phyloP scores from a whole-genome alignment of 2,329 filamentous ascomycete species.

The Delphinella strobiligena region DNA sequence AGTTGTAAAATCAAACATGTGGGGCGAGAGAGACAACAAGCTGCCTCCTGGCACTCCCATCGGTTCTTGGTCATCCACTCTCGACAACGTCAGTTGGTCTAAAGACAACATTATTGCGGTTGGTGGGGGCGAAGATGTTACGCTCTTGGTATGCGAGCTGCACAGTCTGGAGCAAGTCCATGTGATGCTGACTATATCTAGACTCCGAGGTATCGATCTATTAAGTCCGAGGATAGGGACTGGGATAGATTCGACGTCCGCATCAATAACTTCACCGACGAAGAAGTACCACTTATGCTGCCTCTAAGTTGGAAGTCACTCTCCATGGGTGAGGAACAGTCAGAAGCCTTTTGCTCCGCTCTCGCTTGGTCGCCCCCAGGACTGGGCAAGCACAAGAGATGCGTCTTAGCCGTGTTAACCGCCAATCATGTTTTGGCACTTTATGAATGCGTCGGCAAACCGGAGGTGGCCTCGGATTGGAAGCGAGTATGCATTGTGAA shows the following conservation, averaged over 20 bases:
- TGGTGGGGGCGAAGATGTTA: constrained; percentile 42
- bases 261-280: constrained; percentile 39
- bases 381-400: constrained; percentile 41
- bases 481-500: constrained; percentile 42
- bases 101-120: constrained; percentile 45
- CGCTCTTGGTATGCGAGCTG: constrained; percentile 37
- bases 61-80: constrained; percentile 37
- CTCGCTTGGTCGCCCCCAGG: constrained; percentile 47
- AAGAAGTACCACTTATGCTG: constrained; percentile 34
- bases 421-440: constrained; percentile 45
- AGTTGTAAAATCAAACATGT: neutral
- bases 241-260: constrained; percentile 30
- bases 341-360: constrained; percentile 35
- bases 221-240: constrained; percentile 16
- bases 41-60: constrained; percentile 11
- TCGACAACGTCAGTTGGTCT: constrained; percentile 47
- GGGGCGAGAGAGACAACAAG: neutral
- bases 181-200: neutral
- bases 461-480: constrained; percentile 35
- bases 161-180: constrained; percentile 13
- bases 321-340: constrained; percentile 49
- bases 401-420: constrained; percentile 43
- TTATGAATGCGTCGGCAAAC: constrained; percentile 38
- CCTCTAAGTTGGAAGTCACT: constrained; percentile 36
- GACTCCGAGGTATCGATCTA: constrained; percentile 16